A percentile compares a stretch with the other conserved stretches of the same genome.
Evolutionary conservation across 2,329 filamentous ascomycete genomes (phyloP).

Genomic region (Fusarium sp.): DNA sequence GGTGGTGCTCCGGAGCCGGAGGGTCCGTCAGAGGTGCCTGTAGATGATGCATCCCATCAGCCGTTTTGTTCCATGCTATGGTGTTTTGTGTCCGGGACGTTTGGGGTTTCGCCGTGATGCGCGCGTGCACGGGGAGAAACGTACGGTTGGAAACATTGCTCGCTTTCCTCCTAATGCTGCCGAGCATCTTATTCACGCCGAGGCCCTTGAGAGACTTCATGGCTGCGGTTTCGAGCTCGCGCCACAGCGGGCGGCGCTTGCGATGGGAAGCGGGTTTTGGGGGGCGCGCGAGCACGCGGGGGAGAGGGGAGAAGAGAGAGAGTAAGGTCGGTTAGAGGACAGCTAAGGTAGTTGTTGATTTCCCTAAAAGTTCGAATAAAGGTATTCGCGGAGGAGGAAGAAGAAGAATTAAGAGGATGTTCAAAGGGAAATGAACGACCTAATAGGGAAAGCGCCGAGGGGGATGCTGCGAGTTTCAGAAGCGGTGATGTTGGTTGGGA

Average conservation of each 20-base stretch:
- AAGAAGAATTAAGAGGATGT: not conserved
- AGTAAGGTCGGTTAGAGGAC: not conserved
- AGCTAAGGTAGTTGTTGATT: not conserved
- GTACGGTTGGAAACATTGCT: conserved; percentile 43
- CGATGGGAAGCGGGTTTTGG: conserved; percentile 1
- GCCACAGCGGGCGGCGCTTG: conserved; percentile 35
- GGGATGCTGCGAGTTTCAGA: conserved; percentile 34
- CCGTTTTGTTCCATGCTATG: not conserved
- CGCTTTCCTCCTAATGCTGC: conserved; percentile 64
- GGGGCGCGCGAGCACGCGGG: conserved; percentile 14
- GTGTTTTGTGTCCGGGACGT: not conserved
- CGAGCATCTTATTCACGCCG: conserved; percentile 67
- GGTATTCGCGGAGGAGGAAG: not conserved
- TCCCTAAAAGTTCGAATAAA: not conserved
- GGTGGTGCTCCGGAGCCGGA: conserved; percentile 37
- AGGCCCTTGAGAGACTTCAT: conserved; percentile 65
- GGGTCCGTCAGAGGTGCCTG: conserved; percentile 32
- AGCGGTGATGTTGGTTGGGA: conserved; percentile 35
- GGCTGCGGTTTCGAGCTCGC: conserved; percentile 34
- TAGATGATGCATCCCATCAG: conserved; percentile 6
- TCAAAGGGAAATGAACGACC: conserved; percentile 26
- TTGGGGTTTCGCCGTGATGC: not conserved
- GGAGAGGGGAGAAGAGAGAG: conserved; percentile 3
- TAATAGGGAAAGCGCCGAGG: conserved; percentile 25
- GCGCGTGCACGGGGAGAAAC: conserved; percentile 18